Evolutionary conservation across 352 stramenopile genomes (phyloP), one percentile per base, ranked within the genome.

Genomic region (Pythium folliculosum): DNA sequence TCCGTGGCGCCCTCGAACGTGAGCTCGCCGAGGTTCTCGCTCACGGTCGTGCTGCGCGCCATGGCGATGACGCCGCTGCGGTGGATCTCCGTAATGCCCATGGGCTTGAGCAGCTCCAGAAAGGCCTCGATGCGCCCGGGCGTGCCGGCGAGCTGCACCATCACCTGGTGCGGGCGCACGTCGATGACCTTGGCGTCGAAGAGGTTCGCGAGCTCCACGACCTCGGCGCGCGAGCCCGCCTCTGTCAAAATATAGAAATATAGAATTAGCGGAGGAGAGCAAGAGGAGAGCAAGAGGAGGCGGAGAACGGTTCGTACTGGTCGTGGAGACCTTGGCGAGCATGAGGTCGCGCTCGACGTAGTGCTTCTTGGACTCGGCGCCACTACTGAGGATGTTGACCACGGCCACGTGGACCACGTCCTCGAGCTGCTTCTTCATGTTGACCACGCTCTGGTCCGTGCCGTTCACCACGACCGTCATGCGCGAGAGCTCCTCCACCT

Each of bases 401-500:
- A 92, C 87, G 5, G 84, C 87, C 21, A 95, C 84, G 61, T 93
- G 85, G 60, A 95, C 87, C n/a, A 95, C 84, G 65, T 93, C 87
- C 55, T 95, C 87, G 21, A 95, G 74, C 63, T 95, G 86, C 74
- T 93, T 92, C 73, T 92, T 95, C 84, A 95, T 95, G 72, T 95
- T 93, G 52, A 88, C 69, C 54, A 91, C 85, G 67, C 84, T 93
- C 62, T 90, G 67, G 60, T 89, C 79, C 38, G 84, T 92, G 68
- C 81, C 87, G 43, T 92, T 91, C 27, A 95, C 82, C 23, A 95
- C 87, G 13, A 93, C 85, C 17, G 82, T 95, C 87, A 95, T 95
- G 63, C 84, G 85, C 59, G 83, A 92, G 57, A 95, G 82, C 70
- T 95, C 85, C 48, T 92, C 80, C 40, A 93, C 87, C 69, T 95